Percentiles rank a stretch among this genome's conserved stretches.
Evolutionary conservation across 225 moss, liverwort and hornwort species (phyloP).

Genomic region (Ulota crispa): DNA sequence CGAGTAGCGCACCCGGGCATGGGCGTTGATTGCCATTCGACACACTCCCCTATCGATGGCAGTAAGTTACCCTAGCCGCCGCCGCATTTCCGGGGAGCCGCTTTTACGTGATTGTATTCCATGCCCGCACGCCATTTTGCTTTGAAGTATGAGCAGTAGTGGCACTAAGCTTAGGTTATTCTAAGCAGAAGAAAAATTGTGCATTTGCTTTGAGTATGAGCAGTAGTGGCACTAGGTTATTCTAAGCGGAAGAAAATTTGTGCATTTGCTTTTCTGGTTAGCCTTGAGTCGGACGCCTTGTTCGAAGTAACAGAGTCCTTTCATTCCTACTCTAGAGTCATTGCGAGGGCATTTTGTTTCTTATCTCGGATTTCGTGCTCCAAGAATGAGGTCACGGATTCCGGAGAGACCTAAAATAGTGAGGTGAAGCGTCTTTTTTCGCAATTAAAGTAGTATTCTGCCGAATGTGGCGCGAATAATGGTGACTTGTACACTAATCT

Average conservation of each 20-base stretch:
- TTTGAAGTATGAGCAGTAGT: neutral
- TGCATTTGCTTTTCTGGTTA: neutral
- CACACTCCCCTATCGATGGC: conserved; percentile 9
- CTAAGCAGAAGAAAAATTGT: neutral
- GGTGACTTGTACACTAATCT: neutral
- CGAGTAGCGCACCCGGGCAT: neutral
- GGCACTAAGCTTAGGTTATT: neutral
- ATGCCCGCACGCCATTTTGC: conserved; percentile 1
- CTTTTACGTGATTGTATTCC: neutral
- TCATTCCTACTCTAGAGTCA: neutral
- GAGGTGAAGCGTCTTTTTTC: neutral
- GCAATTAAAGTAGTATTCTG: neutral
- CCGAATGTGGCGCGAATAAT: neutral
- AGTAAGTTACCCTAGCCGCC: conserved; percentile 18
- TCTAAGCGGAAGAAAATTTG: neutral
- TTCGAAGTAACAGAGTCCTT: neutral
- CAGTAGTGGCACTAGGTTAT: neutral
- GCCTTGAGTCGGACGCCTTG: neutral
- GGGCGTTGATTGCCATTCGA: neutral
- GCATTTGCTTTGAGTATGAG: neutral
- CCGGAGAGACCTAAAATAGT: neutral
- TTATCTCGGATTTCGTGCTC: neutral
- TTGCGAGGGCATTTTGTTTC: neutral
- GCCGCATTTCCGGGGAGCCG: neutral
- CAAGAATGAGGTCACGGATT: conserved; percentile 15